phyloP scores from a whole-genome alignment of 495 filamentous ascomycete species.

The Aspergillus egyptiacus region DNA sequence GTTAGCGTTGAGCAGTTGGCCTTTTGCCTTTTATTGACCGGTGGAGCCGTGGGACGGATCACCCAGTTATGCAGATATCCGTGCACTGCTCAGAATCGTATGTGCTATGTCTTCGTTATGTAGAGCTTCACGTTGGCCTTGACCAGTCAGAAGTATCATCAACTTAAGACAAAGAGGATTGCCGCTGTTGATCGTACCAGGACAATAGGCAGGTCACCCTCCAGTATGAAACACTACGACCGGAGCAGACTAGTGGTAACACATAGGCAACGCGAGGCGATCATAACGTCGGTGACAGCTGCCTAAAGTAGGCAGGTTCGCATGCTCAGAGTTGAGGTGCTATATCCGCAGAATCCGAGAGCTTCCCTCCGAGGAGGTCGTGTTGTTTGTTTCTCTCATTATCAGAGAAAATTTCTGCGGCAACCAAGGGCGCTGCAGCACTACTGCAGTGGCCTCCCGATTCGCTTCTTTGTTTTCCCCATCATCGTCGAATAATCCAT shows the following conservation, averaged over 20 bases:
- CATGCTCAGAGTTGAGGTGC: not conserved
- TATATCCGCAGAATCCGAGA: too few species aligned
- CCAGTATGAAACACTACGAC: too few species aligned
- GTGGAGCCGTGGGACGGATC: conserved; percentile 7
- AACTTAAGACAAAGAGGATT: too few species aligned
- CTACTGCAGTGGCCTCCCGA: conserved; percentile 15
- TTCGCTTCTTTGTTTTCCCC: conserved; percentile 15
- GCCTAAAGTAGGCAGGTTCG: not conserved
- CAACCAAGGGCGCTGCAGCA: conserved; percentile 13
- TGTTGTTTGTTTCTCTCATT: conserved; percentile 22
- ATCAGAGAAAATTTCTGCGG: conserved; percentile 17
- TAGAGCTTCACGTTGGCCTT: not conserved
- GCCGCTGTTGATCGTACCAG: too few species aligned
- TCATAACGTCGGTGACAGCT: not conserved
- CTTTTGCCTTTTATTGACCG: not conserved
- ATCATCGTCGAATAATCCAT: conserved; percentile 15
- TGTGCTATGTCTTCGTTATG: not conserved
- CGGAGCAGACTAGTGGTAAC: not conserved
- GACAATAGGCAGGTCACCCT: too few species aligned
- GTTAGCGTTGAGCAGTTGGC: conserved; percentile 8
- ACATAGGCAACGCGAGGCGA: not conserved
- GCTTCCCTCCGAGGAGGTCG: not conserved
- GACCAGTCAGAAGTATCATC: conserved; percentile 1
- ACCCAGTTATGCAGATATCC: not conserved
- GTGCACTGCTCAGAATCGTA: not conserved